phyloP scores from a whole-genome alignment of 2,329 filamentous ascomycete species.

The Dissoconium aciculare region DNA sequence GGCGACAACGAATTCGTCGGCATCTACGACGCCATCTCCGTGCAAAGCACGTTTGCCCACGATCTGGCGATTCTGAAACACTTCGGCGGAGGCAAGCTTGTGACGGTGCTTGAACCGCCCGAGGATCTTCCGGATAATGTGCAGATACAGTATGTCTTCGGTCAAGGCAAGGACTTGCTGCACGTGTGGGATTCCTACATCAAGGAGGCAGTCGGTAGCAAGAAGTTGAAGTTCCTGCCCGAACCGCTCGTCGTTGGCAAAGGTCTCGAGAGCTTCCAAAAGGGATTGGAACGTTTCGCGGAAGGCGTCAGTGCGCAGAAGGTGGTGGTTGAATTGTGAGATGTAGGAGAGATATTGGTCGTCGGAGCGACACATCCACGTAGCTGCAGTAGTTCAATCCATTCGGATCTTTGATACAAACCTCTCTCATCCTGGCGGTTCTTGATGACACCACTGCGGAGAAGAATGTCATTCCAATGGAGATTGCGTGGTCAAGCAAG shows the following conservation, averaged over 20 bases:
- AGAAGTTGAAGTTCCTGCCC: constrained; percentile 22
- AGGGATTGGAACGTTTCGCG: constrained; percentile 19
- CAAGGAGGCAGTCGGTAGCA: constrained; percentile 22
- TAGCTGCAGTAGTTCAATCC: no score
- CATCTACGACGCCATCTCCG: constrained; percentile 27
- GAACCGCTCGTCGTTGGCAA: constrained; percentile 26
- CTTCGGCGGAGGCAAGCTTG: constrained; percentile 14
- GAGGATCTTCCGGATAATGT: constrained; percentile 17
- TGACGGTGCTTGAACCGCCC: constrained; percentile 10
- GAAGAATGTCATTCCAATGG: no score
- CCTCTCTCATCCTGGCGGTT: no score
- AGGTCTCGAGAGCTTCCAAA: constrained; percentile 23
- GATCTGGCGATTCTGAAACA: constrained; percentile 18
- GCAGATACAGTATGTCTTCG: constrained; percentile 18
- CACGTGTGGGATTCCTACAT: constrained; percentile 19
- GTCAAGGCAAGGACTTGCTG: constrained; percentile 13
- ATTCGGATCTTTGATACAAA: no score
- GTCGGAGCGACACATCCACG: no score
- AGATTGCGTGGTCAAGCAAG: no score
- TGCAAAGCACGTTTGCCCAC: constrained; percentile 13
- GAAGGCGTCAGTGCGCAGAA: constrained; percentile 23
- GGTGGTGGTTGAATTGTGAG: constrained; percentile 20
- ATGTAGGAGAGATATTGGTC: no score
- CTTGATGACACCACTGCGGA: no score
- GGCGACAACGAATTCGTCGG: constrained; percentile 27